Evolutionary conservation across 2,329 filamentous ascomycete genomes (phyloP), one percentile per base, ranked within the genome.

Genomic region (Capronia americana): DNA sequence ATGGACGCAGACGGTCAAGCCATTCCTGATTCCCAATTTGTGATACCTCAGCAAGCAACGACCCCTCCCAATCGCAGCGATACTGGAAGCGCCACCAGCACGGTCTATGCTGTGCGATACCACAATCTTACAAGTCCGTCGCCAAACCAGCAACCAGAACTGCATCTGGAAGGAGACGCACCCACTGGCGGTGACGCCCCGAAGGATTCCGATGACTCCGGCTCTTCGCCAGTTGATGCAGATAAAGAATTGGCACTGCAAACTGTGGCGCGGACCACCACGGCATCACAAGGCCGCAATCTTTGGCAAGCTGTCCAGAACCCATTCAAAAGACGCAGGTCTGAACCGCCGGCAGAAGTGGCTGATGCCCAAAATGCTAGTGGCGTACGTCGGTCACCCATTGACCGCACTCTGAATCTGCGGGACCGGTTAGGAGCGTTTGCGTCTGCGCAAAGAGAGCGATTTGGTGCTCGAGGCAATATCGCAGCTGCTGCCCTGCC

Each of bases 41-140:
- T 63, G 30, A 41, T 54, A 24, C 65, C 63, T n/a, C 62, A 68
- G 28, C 65, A 61, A n/a, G 78, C 82, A 23, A 78, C 82, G 7
- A 87, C 86, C 11, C 86, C 87, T 0, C 78, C 88, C 44, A 88
- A 85, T 72, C 80, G 87, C 69, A 83, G 84, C 23, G 86, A 89
- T 71, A 88, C 86, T 0, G 84, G 83, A 5, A 89, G 86, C 75
- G 86, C 86, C 8, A 84, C 84, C 28, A 89, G 87, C 68, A 89
- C 87, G 0, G 84, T 88, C 4, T 89, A 90, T 73, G 84, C 86
- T 59, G 84, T 90, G 32, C 84, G 85, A 32, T 88, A 89, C 72
- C 85, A 88, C 71, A 82, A 85, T 14, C 79, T 85, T 8, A 77
- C 79, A 17, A 83, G 82, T 57, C 79, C 80, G 64, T 84, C 81